phyloP scores from a whole-genome alignment of 1,139 yeast species.

The Pichia sp. region DNA sequence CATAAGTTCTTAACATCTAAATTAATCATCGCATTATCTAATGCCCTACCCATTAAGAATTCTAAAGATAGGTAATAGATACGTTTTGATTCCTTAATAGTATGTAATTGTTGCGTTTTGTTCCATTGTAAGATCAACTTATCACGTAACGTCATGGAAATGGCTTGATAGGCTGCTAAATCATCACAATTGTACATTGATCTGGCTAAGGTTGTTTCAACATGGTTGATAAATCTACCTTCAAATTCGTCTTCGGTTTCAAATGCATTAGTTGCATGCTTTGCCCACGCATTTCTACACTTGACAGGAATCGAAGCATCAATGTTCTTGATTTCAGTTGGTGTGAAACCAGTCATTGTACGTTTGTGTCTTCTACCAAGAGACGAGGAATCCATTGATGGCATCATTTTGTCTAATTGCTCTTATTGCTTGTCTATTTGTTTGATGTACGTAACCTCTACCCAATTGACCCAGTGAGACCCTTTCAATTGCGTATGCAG shows the following conservation, averaged over 20 bases:
- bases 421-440: too few relatives aligned
- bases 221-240: slow-evolving; percentile 68
- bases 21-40: slow-evolving; percentile 90
- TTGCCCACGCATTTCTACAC: slow-evolving; percentile 72
- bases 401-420: slow-evolving; percentile 1
- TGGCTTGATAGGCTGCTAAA: slow-evolving; percentile 88
- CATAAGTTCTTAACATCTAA: slow-evolving; percentile 39
- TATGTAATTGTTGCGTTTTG: slow-evolving; percentile 84
- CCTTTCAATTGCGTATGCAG: too few relatives aligned
- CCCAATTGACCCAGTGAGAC: too few relatives aligned
- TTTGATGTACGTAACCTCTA: too few relatives aligned
- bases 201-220: slow-evolving; percentile 83
- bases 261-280: slow-evolving; percentile 49
- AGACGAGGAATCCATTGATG: slow-evolving; percentile 13
- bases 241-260: slow-evolving; percentile 56
- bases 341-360: slow-evolving; percentile 85
- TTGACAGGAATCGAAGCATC: slow-evolving; percentile 77
- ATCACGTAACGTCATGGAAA: slow-evolving; percentile 73
- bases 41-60: slow-evolving; percentile 90
- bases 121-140: slow-evolving; percentile 84
- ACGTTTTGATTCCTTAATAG: slow-evolving; percentile 77
- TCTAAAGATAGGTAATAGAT: slow-evolving; percentile 84
- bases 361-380: slow-evolving; percentile 39
- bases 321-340: slow-evolving; percentile 77
- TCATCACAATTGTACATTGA: slow-evolving; percentile 88